phyloP scores from a whole-genome alignment of 257 asterid species.

The Gynochthodes officinalis region DNA sequence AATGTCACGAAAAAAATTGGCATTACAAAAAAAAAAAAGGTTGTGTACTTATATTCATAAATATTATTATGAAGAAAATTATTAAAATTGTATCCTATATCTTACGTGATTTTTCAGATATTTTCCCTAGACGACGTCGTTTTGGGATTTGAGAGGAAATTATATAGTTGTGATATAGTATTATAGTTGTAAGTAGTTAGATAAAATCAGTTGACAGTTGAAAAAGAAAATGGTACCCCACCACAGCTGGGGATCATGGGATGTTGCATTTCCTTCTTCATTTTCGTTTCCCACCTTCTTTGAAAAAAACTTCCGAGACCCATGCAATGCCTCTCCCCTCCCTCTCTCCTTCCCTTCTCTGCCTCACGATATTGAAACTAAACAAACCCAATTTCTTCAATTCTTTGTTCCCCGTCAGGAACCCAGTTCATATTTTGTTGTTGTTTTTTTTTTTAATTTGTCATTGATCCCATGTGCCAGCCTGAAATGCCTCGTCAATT shows the following conservation, averaged over 20 bases:
- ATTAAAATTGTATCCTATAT: too few relatives aligned
- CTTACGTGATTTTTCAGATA: too few relatives aligned
- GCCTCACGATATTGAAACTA: background rate
- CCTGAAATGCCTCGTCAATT: constrained; percentile 15
- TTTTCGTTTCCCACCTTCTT: too few relatives aligned
- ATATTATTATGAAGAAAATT: too few relatives aligned
- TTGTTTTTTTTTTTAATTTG: background rate
- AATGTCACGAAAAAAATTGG: too few relatives aligned
- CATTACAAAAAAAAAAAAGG: too few relatives aligned
- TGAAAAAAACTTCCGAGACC: constrained; percentile 34
- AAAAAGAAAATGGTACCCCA: constrained; percentile 8
- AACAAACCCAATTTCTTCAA: constrained; percentile 17
- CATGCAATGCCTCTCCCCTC: constrained; percentile 28
- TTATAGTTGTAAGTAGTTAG: too few relatives aligned
- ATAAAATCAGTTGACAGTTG: background rate
- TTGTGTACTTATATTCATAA: too few relatives aligned
- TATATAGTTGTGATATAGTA: too few relatives aligned
- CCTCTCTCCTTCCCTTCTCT: constrained; percentile 11
- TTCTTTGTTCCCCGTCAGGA: constrained; percentile 15
- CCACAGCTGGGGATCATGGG: constrained; percentile 14
- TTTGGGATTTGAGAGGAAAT: too few relatives aligned
- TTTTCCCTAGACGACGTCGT: too few relatives aligned
- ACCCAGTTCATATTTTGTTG: constrained; percentile 10
- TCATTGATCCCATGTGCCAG: background rate
- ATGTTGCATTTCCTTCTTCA: too few relatives aligned